Percentiles rank a stretch among this genome's conserved stretches.
These are phyloP conservation scores for Trichoderma gamsii DNA, from an alignment of 495 filamentous ascomycete species.

Conservation along the genomic window DNA sequence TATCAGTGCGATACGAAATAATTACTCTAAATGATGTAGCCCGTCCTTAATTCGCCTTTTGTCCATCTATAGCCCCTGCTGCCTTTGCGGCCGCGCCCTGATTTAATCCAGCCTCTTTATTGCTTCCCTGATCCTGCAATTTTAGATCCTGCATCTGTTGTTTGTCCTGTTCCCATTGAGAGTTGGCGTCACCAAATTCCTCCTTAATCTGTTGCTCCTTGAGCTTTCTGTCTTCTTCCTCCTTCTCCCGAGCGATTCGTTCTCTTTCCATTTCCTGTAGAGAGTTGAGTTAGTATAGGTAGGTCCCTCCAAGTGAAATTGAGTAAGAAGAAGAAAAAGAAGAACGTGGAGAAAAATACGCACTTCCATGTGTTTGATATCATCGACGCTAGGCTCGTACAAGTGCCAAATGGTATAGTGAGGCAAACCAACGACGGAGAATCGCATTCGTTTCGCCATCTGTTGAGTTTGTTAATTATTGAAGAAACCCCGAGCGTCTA, in stretches of 20 bases:
- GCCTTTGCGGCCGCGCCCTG: conserved; percentile 9
- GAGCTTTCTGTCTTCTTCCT: conserved; percentile 64
- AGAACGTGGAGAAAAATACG: conserved; percentile 18
- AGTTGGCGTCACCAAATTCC: conserved; percentile 60
- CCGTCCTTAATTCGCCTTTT: not conserved
- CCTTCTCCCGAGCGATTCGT: conserved; percentile 61
- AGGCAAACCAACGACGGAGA: conserved; percentile 92
- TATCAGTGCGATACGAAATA: not conserved
- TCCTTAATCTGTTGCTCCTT: conserved; percentile 62
- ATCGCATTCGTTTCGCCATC: conserved; percentile 96
- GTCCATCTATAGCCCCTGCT: conserved; percentile 1
- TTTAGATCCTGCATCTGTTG: conserved; percentile 55
- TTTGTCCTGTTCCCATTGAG: conserved; percentile 81
- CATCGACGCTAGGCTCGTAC: conserved; percentile 96
- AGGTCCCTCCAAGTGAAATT: not conserved
- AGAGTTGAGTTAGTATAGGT: conserved; percentile 20
- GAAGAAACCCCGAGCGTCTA: not conserved
- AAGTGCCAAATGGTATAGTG: conserved; percentile 99
- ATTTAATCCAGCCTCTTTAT: not conserved
- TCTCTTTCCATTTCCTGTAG: conserved; percentile 79
- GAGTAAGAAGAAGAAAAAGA: not conserved
- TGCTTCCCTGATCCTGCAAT: not conserved
- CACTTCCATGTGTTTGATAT: conserved; percentile 92
- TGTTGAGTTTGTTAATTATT: conserved; percentile 32
- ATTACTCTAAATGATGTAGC: not conserved